Evolutionary conservation across 2,329 filamentous ascomycete species (phyloP).

Genomic region (Verticillium nonalfalfae): DNA sequence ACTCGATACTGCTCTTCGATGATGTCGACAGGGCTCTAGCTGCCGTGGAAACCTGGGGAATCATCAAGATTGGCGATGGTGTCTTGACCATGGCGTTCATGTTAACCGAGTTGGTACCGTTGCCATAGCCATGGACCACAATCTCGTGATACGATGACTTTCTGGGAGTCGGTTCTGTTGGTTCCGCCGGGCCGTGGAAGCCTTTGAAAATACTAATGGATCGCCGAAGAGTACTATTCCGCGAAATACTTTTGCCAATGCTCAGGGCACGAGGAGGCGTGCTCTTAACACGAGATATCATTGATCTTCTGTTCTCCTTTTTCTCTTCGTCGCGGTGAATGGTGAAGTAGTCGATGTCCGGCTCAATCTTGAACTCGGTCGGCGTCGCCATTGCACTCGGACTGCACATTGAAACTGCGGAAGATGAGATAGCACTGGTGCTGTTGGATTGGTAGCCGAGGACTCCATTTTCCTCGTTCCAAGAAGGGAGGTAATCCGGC

Average conservation of each 20-base stretch:
- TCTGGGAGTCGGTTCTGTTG: constrained; percentile 1
- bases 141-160: constrained; percentile 40
- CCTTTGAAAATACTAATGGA: constrained; percentile 23
- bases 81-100: constrained; percentile 7
- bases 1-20: constrained; percentile 12
- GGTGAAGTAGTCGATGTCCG: constrained; percentile 50
- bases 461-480: constrained; percentile 26
- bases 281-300: constrained; percentile 3
- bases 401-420: constrained; percentile 5
- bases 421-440: constrained; percentile 19
- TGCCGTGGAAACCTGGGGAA: neutral
- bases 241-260: constrained; percentile 18
- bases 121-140: constrained; percentile 46
- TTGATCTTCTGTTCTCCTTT: constrained; percentile 2
- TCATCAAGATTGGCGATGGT: neutral
- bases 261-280: constrained; percentile 16
- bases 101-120: constrained; percentile 37
- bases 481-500: constrained; percentile 35
- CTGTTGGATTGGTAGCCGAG: constrained; percentile 13
- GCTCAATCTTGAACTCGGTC: constrained; percentile 36
- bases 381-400: constrained; percentile 6
- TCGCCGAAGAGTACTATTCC: constrained; percentile 20
- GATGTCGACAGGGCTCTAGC: constrained; percentile 4
- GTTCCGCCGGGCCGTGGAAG: neutral
- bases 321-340: constrained; percentile 26